These are phyloP conservation scores for Prunus davidiana DNA, from an alignment of 306 rosid species.

Conservation along the genomic window DNA sequence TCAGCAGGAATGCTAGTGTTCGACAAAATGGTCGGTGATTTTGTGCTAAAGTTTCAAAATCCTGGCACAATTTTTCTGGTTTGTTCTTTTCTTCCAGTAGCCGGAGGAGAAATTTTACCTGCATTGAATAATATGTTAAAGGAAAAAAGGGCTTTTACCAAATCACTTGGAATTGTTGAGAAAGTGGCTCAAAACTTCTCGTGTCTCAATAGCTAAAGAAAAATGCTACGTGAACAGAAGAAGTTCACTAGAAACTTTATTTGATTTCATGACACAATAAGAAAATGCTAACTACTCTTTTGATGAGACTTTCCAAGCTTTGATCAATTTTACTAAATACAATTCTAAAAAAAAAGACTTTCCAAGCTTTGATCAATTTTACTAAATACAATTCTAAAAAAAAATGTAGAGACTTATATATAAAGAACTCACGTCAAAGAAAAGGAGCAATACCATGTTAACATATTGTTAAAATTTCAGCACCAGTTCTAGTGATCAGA, in stretches of 20 bases:
- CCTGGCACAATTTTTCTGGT: too few relatives aligned
- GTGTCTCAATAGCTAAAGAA: neutral
- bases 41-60: neutral
- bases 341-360: too few relatives aligned
- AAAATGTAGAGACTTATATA: neutral
- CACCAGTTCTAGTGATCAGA: constrained; percentile 85
- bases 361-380: too few relatives aligned
- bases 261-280: neutral
- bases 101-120: neutral
- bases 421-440: too few relatives aligned
- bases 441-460: constrained; percentile 17
- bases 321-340: too few relatives aligned
- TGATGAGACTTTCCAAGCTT: too few relatives aligned
- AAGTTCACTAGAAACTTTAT: neutral
- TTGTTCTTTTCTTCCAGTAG: neutral
- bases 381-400: too few relatives aligned
- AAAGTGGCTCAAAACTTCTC: neutral
- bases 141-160: neutral
- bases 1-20: neutral
- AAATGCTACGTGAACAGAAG: neutral
- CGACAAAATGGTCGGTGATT: neutral
- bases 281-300: too few relatives aligned
- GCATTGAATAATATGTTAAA: neutral
- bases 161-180: neutral
- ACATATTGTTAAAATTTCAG: constrained; percentile 74